Evolutionary conservation across 257 asterid genomes (phyloP).

Genomic region (Vinca minor): DNA sequence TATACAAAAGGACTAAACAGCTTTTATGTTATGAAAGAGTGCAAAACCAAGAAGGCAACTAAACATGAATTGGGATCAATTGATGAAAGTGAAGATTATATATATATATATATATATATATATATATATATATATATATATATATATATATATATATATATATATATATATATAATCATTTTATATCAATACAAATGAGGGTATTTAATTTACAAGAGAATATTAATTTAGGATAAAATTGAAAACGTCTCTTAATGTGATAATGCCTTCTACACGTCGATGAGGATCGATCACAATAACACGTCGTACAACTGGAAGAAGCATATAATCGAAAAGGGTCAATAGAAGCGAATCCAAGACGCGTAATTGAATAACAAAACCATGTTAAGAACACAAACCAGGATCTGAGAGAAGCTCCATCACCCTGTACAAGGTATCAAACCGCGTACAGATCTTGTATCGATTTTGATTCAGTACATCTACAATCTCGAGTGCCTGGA

Average conservation of each 20-base stretch:
- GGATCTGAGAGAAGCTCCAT: conserved; percentile 62
- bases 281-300: conserved; percentile 42
- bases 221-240: conserved; percentile 27
- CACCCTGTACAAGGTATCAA: conserved; percentile 45
- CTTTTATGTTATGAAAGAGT: too few relatives aligned
- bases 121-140: too few relatives aligned
- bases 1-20: too few relatives aligned
- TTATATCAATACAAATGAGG: neutral
- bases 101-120: too few relatives aligned
- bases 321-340: neutral
- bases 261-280: conserved; percentile 50
- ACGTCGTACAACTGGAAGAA: conserved; percentile 42
- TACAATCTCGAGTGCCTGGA: conserved; percentile 43
- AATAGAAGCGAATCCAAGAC: neutral
- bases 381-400: conserved; percentile 26
- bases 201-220: too few relatives aligned
- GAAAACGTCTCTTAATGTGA: conserved; percentile 55
- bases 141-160: too few relatives aligned
- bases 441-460: conserved; percentile 48
- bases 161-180: neutral
- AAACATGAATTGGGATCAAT: too few relatives aligned
- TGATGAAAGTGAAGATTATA: too few relatives aligned
- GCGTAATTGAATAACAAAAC: neutral
- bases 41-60: too few relatives aligned
- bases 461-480: conserved; percentile 29